phyloP scores from a whole-genome alignment of 2,329 filamentous ascomycete species.

The Pseudocercospora pini-densiflorae region DNA sequence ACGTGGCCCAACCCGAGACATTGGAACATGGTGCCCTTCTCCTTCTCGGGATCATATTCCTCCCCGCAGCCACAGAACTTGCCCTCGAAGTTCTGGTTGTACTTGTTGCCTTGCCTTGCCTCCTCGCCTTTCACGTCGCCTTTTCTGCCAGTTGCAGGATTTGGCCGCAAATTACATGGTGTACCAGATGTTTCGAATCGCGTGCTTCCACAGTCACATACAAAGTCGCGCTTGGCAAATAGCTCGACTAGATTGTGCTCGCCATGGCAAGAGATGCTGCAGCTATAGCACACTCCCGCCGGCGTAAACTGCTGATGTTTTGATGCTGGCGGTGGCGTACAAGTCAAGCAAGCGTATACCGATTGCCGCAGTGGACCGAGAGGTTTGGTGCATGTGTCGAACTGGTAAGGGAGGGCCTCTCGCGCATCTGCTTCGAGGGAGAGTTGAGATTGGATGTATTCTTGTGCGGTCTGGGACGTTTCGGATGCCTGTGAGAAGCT shows the following conservation, averaged over 20 bases:
- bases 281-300: conserved; percentile 93
- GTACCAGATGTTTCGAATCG: conserved; percentile 68
- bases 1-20: conserved; percentile 82
- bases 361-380: conserved; percentile 86
- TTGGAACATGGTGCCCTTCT: conserved; percentile 98
- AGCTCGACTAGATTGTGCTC: conserved; percentile 95
- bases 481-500: conserved; percentile 41
- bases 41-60: conserved; percentile 83
- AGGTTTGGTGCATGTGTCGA: conserved; percentile 89
- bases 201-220: conserved; percentile 93
- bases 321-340: conserved; percentile 76
- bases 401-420: conserved; percentile 93
- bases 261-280: conserved; percentile 94
- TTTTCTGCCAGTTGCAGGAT: conserved; percentile 73
- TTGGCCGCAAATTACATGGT: conserved; percentile 76
- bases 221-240: conserved; percentile 93
- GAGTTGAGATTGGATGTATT: conserved; percentile 86
- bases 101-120: conserved; percentile 75
- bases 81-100: conserved; percentile 96
- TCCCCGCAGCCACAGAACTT: conserved; percentile 88
- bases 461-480: conserved; percentile 59
- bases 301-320: conserved; percentile 66
- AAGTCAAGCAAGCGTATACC: conserved; percentile 92
- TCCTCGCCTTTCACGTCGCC: conserved; percentile 77
- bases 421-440: conserved; percentile 92